Evolutionary conservation across 2,329 filamentous ascomycete genomes (phyloP).

Genomic region (Fusarium falciforme): DNA sequence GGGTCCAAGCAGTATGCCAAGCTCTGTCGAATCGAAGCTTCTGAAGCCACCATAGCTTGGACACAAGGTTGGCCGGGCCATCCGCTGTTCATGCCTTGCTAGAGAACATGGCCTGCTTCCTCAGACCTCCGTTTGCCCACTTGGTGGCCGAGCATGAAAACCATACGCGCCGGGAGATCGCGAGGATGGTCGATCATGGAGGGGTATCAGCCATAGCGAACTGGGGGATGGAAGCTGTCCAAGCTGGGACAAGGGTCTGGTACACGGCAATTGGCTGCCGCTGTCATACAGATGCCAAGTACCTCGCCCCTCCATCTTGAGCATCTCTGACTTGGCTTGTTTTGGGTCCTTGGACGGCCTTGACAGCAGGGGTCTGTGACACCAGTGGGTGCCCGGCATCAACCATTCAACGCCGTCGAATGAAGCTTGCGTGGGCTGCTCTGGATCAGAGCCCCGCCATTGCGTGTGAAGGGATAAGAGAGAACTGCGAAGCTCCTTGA

Average conservation of each 20-base stretch:
- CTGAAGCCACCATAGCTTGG: conserved; percentile 8
- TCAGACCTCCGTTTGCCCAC: conserved; percentile 13
- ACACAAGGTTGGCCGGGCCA: conserved; percentile 16
- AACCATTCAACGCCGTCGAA: conserved; percentile 26
- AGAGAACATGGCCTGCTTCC: conserved; percentile 17
- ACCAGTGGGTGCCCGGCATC: conserved; percentile 15
- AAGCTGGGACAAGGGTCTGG: conserved; percentile 31
- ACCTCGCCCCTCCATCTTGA: conserved; percentile 36
- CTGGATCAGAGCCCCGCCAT: conserved; percentile 28
- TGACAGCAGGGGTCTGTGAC: conserved; percentile 40
- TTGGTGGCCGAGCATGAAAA: conserved; percentile 40
- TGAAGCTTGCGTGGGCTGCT: conserved; percentile 31
- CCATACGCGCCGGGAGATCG: conserved; percentile 37
- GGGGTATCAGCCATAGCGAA: conserved; percentile 21
- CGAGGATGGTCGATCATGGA: conserved; percentile 35
- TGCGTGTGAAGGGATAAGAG: conserved; percentile 26
- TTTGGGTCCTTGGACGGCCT: conserved; percentile 1
- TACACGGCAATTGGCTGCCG: conserved; percentile 21
- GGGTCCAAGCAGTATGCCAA: conserved; percentile 7
- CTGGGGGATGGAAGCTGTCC: conserved; percentile 26
- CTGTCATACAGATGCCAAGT: conserved; percentile 27
- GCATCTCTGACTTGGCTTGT: conserved; percentile 1
- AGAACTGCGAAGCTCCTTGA: conserved; percentile 3
- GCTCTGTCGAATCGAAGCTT: conserved; percentile 13
- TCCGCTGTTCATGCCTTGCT: conserved; percentile 14